phyloP scores from a whole-genome alignment of 371 early-diverging fungal species.

The Mortierella sp. region DNA sequence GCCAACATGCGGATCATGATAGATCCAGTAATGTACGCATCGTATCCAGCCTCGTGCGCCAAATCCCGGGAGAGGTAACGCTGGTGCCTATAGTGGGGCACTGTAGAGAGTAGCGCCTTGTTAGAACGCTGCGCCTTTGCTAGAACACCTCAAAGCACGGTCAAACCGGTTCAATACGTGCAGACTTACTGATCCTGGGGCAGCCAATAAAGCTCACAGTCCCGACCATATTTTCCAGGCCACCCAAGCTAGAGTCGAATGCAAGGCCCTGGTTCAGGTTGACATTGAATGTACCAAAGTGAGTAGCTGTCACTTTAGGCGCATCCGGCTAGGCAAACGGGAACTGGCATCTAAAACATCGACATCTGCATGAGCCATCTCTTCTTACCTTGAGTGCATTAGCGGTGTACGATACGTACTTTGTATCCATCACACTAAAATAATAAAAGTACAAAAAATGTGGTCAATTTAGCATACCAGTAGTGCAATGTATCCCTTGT shows the following conservation, averaged over 20 bases:
- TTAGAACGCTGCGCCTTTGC: neutral
- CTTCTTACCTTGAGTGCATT: constrained; percentile 62
- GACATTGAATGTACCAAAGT: neutral
- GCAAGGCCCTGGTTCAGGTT: constrained; percentile 19
- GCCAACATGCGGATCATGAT: constrained; percentile 61
- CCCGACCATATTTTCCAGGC: constrained; percentile 37
- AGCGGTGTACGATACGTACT: constrained; percentile 75
- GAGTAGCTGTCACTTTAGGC: neutral
- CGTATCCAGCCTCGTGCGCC: constrained; percentile 92
- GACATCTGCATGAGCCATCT: neutral
- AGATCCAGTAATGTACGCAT: constrained; percentile 90
- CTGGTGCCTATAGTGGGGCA: constrained; percentile 27
- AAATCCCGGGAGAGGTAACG: constrained; percentile 46
- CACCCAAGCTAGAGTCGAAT: constrained; percentile 35
- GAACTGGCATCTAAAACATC: neutral
- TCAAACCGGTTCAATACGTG: neutral
- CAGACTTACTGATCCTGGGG: constrained; percentile 36
- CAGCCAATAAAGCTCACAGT: constrained; percentile 35
- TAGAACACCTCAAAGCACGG: neutral
- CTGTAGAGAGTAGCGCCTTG: constrained; percentile 5
- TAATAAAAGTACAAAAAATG: neutral
- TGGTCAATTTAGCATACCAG: neutral
- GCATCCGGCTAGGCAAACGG: neutral
- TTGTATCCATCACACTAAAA: constrained; percentile 81
- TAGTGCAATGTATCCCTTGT: constrained; percentile 66